A percentile compares a stretch with the other conserved stretches of the same genome.
Conservation (phyloP, 306 rosid genomes). For the Datisca glomerata region DNA sequence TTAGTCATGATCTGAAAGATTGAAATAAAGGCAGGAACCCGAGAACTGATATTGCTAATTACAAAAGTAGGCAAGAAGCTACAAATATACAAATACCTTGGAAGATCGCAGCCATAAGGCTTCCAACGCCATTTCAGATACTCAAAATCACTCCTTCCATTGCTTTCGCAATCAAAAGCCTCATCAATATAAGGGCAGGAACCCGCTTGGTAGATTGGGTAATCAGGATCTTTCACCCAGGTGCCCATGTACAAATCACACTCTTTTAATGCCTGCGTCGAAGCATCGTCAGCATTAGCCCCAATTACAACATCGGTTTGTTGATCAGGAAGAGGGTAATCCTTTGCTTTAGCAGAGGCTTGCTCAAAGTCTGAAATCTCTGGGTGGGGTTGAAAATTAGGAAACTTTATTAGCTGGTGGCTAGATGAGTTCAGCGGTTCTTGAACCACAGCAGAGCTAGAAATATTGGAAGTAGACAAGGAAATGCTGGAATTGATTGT, state of each 20-base stretch:
- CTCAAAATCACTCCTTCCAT: slow-evolving; percentile 57
- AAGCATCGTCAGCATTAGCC: slow-evolving; percentile 15
- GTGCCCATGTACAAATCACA: slow-evolving; percentile 70
- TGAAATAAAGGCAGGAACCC: too few species aligned
- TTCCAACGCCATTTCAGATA: slow-evolving; percentile 92
- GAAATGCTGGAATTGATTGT: slow-evolving; percentile 5
- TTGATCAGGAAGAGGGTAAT: slow-evolving; percentile 7
- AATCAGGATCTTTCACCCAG: slow-evolving; percentile 64
- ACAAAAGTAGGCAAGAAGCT: too few species aligned
- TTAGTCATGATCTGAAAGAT: too few species aligned
- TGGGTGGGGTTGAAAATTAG: slow-evolving; percentile 1
- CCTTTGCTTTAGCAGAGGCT: slow-evolving; percentile 3
- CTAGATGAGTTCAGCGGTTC: slow-evolving; percentile 8
- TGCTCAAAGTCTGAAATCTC: slow-evolving; percentile 5
- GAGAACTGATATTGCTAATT: too few species aligned
- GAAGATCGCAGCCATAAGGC: slow-evolving; percentile 75
- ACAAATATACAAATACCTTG: slow-evolving; percentile 34
- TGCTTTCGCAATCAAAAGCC: slow-evolving; percentile 68
- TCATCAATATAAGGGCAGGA: slow-evolving; percentile 92
- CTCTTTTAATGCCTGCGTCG: slow-evolving; percentile 8
- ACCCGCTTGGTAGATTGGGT: slow-evolving; percentile 62
- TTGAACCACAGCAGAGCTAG: slow-evolving; percentile 8
- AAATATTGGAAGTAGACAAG: neutral
- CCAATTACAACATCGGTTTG: slow-evolving; percentile 3
- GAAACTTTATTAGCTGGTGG: slow-evolving; percentile 6